phyloP scores from a whole-genome alignment of 2,329 filamentous ascomycete genomes.

The Phaeosphaeria sp. region DNA sequence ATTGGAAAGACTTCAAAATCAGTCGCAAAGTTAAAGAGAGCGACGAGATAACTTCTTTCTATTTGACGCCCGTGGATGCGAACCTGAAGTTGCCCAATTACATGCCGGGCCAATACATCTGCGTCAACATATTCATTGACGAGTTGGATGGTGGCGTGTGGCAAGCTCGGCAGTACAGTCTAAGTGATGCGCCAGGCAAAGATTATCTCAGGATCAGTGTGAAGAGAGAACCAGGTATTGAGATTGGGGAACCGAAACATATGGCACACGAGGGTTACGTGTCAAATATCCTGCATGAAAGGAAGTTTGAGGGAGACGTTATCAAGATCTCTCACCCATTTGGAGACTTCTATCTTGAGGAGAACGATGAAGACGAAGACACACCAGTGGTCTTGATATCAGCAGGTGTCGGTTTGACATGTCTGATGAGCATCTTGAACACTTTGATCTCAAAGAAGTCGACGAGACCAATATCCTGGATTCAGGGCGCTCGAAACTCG shows the following conservation, averaged over 20 bases:
- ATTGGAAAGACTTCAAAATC: conserved; percentile 73
- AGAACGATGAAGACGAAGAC: conserved; percentile 49
- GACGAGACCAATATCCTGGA: conserved; percentile 63
- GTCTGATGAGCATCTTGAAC: conserved; percentile 70
- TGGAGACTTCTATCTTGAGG: conserved; percentile 67
- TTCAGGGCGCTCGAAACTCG: conserved; percentile 65
- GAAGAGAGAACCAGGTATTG: conserved; percentile 68
- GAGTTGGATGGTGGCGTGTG: conserved; percentile 56
- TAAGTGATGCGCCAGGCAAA: conserved; percentile 68
- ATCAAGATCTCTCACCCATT: conserved; percentile 71
- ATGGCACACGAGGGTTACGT: conserved; percentile 67
- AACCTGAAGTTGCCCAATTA: conserved; percentile 66
- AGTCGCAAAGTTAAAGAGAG: conserved; percentile 69
- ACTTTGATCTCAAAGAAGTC: conserved; percentile 48
- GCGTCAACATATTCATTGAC: conserved; percentile 65
- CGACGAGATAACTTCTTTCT: conserved; percentile 73
- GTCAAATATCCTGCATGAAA: conserved; percentile 72
- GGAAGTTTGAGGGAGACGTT: conserved; percentile 65
- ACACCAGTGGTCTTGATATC: conserved; percentile 69
- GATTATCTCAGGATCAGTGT: conserved; percentile 74
- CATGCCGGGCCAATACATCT: conserved; percentile 76
- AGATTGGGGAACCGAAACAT: conserved; percentile 53
- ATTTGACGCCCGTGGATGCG: conserved; percentile 69
- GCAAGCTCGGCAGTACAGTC: conserved; percentile 75
- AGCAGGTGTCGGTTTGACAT: conserved; percentile 72